Base-by-base conservation (phyloP, 139 green algal species). In the Coelastrella sp. region DNA sequence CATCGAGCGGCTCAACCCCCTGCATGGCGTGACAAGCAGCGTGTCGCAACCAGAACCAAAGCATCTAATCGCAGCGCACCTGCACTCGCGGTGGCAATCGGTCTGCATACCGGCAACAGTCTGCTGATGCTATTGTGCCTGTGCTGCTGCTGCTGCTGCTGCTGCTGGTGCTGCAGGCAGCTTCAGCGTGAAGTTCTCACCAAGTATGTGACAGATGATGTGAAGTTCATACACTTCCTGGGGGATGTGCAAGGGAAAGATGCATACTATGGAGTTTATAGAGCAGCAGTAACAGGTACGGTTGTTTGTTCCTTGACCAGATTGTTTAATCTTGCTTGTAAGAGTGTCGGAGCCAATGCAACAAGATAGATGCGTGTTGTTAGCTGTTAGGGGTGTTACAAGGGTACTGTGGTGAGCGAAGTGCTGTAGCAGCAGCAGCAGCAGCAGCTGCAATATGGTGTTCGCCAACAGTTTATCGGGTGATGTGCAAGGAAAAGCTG, bases 151-250 rank as follows among this genome's bases (percentile, higher is more conserved):
- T 54, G 71, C 71, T 54, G 71, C 71, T 77, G 20, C 74, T 58
- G 74, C 11, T 16, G 74, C 74, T 60, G 74, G 22, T 80, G 54
- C 79, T 14, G 58, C 83, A 89, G 83, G 71, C 22, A 65, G 68
- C 71, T 89, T 23, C 83, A 89, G 68, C 47, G 83, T 3, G 66
- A 64, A 5, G 56, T 90, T 60, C 71, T 61, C 3, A 32, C 73
- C 11, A 32, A 59, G 22, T 90, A 75, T 76, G n/a, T 90, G 4
- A 83, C 85, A 17, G 85, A 90, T 74, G 85, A 90, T 59, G 85
- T 90, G 57, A 75, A 76, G 58, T 68, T 90, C 56, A 75, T n/a
- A 17, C 85, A 90, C 73, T 17, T 90, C 6, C 22, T 83, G 73
- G 85, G 85, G 2, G 85, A 90, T 54, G 73, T 82, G n/a, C 58